phyloP scores from a whole-genome alignment of 108 stramenopile genomes.

The Poteriospumella lacustris region DNA sequence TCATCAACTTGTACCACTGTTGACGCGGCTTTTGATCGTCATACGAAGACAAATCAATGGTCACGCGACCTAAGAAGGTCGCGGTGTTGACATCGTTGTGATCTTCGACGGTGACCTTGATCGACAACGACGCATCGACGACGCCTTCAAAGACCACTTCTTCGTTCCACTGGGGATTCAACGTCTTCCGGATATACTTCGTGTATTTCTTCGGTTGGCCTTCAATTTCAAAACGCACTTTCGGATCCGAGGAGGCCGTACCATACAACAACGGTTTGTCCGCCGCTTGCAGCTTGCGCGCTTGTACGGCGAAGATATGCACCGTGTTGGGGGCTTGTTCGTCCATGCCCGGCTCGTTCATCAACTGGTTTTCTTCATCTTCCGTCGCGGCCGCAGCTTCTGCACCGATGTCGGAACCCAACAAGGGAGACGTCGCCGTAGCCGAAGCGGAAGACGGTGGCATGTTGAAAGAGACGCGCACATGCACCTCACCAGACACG shows the following conservation, averaged over 20 bases:
- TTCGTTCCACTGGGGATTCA: slow-evolving; percentile 33
- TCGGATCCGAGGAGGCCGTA: slow-evolving; percentile 26
- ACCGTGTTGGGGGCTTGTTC: slow-evolving; percentile 26
- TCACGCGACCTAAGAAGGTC: neutral
- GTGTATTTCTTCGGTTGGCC: slow-evolving; percentile 22
- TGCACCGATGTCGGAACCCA: neutral
- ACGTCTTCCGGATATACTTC: slow-evolving; percentile 13
- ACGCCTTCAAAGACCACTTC: neutral
- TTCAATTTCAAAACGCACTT: neutral
- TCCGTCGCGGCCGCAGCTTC: neutral
- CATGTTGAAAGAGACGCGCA: neutral
- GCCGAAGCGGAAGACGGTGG: neutral
- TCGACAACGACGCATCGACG: neutral
- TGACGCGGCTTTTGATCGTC: slow-evolving; percentile 3
- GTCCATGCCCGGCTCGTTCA: neutral
- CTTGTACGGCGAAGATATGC: neutral
- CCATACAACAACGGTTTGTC: neutral
- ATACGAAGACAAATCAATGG: neutral
- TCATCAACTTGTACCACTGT: slow-evolving; percentile 21
- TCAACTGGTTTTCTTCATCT: neutral
- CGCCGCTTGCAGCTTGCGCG: neutral
- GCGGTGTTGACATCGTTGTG: neutral
- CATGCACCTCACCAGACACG: slow-evolving; percentile 21
- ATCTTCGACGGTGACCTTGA: neutral
- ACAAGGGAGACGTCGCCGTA: neutral